Base-by-base conservation (phyloP, 2,329 filamentous ascomycete species). In the Talaromyces rugulosus region DNA sequence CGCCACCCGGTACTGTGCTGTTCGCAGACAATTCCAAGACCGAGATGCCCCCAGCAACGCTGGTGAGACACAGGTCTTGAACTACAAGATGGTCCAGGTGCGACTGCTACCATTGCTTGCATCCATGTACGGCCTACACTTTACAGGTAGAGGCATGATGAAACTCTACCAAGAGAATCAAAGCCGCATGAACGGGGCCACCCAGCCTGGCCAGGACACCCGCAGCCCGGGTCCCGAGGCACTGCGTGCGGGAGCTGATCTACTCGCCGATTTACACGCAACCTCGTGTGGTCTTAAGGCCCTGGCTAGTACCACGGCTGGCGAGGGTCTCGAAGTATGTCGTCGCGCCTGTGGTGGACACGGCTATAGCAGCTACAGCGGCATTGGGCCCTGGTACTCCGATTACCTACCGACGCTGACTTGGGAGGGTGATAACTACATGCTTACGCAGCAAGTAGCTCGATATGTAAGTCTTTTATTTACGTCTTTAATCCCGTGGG, bases 391-490 rank as follows among this genome's bases (percentile, higher is more conserved):
- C 18, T 90, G 85, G 83, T 92, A 91, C 69, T 82, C 89, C 31
- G 89, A 92, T 73, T 91, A 92, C 71, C 81, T 92, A 1, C 89
- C 90, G 16, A 89, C 85, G 0, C 75, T 81, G 14, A 90, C 88
- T 9, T 90, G 87, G 87, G 89, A 92, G 72, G 89, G 89, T 52
- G 89, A 91, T 78, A 91, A 91, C 80, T 92, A 90, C 79, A 91
- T 92, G 89, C 80, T 92, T 63, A 90, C 88, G 9, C 89, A 92
- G 74, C 89, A 92, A 77, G 89, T 92, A 2, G 87, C 88, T 2
- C 84, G 89, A 62, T 92, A 92, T 70, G 50, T 53, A 8, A 53
- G 50, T 53, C 3, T n/a, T 31, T 16, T 30, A n/a, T 14, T 30
- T 52, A 5, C 12, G 4, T 36, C 16, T 36, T 36, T 14, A 14